Conservation (phyloP, 129 eudicot genomes). For the Artemisia tridentata region DNA sequence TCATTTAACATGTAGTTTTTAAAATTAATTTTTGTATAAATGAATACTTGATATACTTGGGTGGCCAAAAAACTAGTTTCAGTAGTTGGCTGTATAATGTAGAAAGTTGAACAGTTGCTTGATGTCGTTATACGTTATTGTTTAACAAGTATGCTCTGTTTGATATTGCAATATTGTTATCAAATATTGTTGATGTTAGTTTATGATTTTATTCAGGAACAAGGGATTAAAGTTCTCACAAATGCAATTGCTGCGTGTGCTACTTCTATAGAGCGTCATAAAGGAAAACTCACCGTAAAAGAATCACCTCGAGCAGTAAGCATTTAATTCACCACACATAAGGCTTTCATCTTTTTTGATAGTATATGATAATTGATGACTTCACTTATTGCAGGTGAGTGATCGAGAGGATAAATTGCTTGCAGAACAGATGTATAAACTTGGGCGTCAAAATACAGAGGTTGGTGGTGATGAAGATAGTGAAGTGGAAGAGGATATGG, state of each 20-base stretch:
- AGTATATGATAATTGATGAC: not conserved
- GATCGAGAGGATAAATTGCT: conserved; percentile 72
- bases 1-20: too few species aligned
- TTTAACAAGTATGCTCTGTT: not conserved
- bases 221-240: conserved; percentile 54
- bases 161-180: not conserved
- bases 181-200: too few species aligned
- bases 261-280: conserved; percentile 36
- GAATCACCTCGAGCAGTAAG: conserved; percentile 68
- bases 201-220: conserved; percentile 32
- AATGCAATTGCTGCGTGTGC: conserved; percentile 17
- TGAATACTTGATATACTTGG: too few species aligned
- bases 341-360: not conserved
- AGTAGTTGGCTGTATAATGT: too few species aligned
- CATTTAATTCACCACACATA: not conserved
- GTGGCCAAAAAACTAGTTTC: too few species aligned
- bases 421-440: conserved; percentile 55
- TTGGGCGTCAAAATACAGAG: conserved; percentile 53
- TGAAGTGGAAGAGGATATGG: conserved; percentile 63
- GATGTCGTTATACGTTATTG: too few species aligned
- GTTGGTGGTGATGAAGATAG: conserved; percentile 63
- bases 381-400: conserved; percentile 49
- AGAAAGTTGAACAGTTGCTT: too few species aligned
- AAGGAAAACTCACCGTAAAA: conserved; percentile 63
- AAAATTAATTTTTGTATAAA: too few species aligned